Base-by-base conservation (phyloP, 305 asterid genomes). In the Fraxinus nigra region DNA sequence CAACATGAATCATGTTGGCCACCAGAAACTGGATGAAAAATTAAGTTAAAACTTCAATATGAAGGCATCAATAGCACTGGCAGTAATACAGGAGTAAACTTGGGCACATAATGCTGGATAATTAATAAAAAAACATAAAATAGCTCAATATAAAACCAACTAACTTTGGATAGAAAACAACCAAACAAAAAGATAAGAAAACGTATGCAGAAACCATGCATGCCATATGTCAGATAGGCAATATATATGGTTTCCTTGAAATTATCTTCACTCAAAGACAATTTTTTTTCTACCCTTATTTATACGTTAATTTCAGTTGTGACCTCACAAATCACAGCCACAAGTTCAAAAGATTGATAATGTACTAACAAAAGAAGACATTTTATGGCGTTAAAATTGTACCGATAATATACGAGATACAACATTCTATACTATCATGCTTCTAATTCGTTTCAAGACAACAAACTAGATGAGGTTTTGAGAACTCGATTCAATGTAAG, bases 1-100 rank as follows among this genome's bases (percentile, higher is more conserved):
- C 86, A 85, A 78, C 87, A 85, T n/a, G 84, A 83, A 79, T 83
- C 78, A 76, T 87, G 82, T 70, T 72, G 89, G 86, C 85, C 82
- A 43, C 85, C 91, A 80, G 82, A 85, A 87, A 37, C 91, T 87
- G 87, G 67, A 82, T 24, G 70, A 51, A 72, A 79, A 56, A 32
- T 5, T 33, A 16, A 70, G 46, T 70, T 33, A n/a, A 14, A 33
- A 70, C 76, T n/a, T 70, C 18, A 32, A 70, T 30, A 33, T 3
- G 26, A 33, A 26, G 22, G 76, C n/a, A 16, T 33, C 28, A 32
- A 32, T 5, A 16, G 76, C 76, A 70, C 28, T 6, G 46, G 26
- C 76, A 14, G 24, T 33, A 33, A 3, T 28, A 30, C 18, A 77
- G 18, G n/a, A 56, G 54, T 26, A 30, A 54, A 13, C n/a, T 13